Conservation (phyloP, 345 rosid species). For the Bruguiera parviflora region DNA sequence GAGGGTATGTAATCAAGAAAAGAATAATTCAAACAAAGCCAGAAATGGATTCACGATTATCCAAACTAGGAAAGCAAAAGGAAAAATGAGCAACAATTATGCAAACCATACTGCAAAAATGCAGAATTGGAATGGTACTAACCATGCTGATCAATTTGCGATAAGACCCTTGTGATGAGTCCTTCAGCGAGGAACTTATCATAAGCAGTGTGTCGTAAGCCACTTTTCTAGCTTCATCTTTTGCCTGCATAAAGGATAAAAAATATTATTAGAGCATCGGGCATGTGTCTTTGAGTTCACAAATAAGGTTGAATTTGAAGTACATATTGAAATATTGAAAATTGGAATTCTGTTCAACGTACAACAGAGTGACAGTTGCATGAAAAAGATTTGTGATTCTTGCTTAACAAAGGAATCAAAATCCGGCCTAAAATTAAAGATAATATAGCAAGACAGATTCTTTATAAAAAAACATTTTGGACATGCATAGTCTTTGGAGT, state of each 20-base stretch:
- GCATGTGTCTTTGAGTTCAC: neutral
- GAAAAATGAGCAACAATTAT: neutral
- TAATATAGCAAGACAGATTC: no score
- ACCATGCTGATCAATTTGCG: slow-evolving; percentile 79
- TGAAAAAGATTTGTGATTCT: no score
- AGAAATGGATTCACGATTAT: no score
- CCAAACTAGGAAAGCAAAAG: no score
- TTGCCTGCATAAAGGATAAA: slow-evolving; percentile 43
- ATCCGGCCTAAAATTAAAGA: no score
- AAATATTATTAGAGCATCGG: slow-evolving; percentile 9
- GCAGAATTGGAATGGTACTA: slow-evolving; percentile 17
- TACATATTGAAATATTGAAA: neutral
- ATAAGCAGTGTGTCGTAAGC: slow-evolving; percentile 67
- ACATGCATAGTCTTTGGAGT: no score
- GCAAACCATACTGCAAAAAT: neutral
- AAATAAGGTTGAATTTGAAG: neutral
- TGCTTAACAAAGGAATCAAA: no score
- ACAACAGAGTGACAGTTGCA: no score
- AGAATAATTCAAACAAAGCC: no score
- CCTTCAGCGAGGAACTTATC: slow-evolving; percentile 51
- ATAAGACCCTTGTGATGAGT: slow-evolving; percentile 40
- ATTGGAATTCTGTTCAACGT: neutral
- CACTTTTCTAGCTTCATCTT: slow-evolving; percentile 72
- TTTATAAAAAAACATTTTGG: no score
- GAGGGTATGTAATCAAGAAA: no score